phyloP scores from a whole-genome alignment of 305 asterid genomes.

The Fraxinus paxiana region DNA sequence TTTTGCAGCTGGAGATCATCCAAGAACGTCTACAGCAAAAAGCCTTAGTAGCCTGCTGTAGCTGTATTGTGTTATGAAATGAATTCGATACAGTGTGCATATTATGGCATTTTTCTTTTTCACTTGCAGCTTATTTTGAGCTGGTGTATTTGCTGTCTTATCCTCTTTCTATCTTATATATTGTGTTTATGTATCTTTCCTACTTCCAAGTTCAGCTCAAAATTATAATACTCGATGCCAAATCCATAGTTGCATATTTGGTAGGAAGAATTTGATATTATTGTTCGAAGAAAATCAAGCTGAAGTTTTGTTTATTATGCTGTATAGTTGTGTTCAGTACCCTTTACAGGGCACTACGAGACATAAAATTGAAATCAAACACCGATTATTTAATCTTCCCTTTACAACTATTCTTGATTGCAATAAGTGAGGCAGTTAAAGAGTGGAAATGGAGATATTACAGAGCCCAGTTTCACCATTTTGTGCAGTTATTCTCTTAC shows the following conservation, averaged over 20 bases:
- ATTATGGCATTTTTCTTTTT: not conserved
- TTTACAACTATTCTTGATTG: not conserved
- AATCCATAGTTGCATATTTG: not conserved
- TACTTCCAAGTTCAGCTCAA: not conserved
- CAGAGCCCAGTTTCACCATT: not conserved
- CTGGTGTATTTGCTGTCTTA: not conserved
- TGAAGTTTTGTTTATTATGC: not conserved
- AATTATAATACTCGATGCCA: not conserved
- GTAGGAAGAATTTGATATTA: not conserved
- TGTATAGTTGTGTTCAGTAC: not conserved
- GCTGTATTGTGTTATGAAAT: slow-evolving; percentile 39
- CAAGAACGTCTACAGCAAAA: slow-evolving; percentile 33
- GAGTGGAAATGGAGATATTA: not conserved
- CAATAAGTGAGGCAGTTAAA: not conserved
- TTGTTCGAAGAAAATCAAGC: not conserved
- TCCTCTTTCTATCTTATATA: not conserved
- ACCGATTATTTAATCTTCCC: not conserved
- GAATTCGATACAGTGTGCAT: not conserved
- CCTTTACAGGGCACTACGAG: not conserved
- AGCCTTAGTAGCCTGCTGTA: slow-evolving; percentile 32
- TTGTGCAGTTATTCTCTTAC: not conserved
- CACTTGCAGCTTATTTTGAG: not conserved
- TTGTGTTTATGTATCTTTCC: not conserved
- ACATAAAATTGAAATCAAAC: not conserved
- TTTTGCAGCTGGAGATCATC: slow-evolving; percentile 43